A percentile compares a stretch with the other conserved stretches of the same genome.
Evolutionary conservation across 2,329 filamentous ascomycete species (phyloP).

Genomic region (Pezicula rhizophila): DNA sequence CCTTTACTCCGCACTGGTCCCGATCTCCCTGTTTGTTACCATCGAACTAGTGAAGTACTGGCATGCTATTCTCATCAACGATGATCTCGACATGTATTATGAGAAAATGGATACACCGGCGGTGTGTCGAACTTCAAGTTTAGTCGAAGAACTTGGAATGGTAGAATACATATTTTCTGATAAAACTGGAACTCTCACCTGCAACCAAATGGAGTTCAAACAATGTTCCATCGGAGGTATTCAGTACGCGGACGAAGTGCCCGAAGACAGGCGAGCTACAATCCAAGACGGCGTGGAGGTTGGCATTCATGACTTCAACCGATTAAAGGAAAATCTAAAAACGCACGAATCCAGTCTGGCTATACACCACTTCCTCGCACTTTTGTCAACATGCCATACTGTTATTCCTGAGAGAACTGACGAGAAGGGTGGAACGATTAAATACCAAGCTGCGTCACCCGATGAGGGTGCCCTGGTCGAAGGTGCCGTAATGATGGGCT

Average conservation of each 20-base stretch:
- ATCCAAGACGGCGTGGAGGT: slow-evolving; percentile 71
- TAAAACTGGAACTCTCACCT: slow-evolving; percentile 96
- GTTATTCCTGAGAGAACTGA: slow-evolving; percentile 89
- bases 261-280: slow-evolving; percentile 80
- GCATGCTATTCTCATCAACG: slow-evolving; percentile 95
- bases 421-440: slow-evolving; percentile 74
- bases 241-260: slow-evolving; percentile 86
- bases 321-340: slow-evolving; percentile 52
- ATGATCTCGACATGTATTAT: slow-evolving; percentile 96
- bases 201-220: slow-evolving; percentile 98
- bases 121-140: slow-evolving; percentile 89
- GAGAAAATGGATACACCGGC: slow-evolving; percentile 92
- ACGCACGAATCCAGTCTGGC: slow-evolving; percentile 50
- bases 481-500: slow-evolving; percentile 78
- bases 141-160: slow-evolving; percentile 96
- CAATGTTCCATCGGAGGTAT: slow-evolving; percentile 90
- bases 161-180: slow-evolving; percentile 98
- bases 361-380: slow-evolving; percentile 78
- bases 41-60: slow-evolving; percentile 97
- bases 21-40: slow-evolving; percentile 96
- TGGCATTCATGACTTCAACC: slow-evolving; percentile 64
- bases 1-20: slow-evolving; percentile 90
- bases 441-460: slow-evolving; percentile 95
- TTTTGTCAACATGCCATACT: slow-evolving; percentile 89
- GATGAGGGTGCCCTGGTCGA: slow-evolving; percentile 97